phyloP scores from a whole-genome alignment of 179 eudicot genomes.

The Carnegiea gigantea region DNA sequence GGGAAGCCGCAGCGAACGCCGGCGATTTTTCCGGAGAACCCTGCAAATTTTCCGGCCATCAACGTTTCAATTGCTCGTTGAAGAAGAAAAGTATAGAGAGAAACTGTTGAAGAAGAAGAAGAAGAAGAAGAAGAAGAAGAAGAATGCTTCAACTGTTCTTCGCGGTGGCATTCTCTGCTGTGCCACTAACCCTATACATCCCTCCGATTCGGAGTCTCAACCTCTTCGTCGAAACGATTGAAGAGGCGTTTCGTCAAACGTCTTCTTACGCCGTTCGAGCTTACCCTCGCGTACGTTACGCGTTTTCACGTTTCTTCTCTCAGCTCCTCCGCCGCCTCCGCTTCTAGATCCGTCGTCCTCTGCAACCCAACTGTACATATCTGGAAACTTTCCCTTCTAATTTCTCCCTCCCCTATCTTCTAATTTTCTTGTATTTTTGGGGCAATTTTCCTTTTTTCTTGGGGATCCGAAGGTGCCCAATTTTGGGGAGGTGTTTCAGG shows the following conservation, averaged over 20 bases:
- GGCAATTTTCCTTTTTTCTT: neutral
- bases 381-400: constrained; percentile 1
- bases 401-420: neutral
- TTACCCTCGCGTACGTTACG: constrained; percentile 19
- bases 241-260: constrained; percentile 10
- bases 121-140: neutral
- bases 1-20: neutral
- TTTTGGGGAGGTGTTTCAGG: constrained; percentile 4
- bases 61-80: neutral
- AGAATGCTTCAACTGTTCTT: constrained; percentile 17
- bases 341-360: constrained; percentile 7
- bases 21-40: neutral
- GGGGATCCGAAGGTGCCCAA: neutral
- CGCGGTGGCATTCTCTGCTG: constrained; percentile 20
- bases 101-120: neutral
- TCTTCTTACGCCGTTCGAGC: constrained; percentile 10
- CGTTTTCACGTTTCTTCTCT: constrained; percentile 3
- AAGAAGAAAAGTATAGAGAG: neutral
- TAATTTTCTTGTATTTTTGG: neutral
- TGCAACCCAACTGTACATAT: neutral
- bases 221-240: constrained; percentile 4
- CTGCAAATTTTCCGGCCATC: neutral
- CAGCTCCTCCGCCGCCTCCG: constrained; percentile 14
- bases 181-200: constrained; percentile 14
- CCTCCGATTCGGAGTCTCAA: constrained; percentile 18